Evolutionary conservation across 306 rosid genomes (phyloP).

Genomic region (Quercus gilva): DNA sequence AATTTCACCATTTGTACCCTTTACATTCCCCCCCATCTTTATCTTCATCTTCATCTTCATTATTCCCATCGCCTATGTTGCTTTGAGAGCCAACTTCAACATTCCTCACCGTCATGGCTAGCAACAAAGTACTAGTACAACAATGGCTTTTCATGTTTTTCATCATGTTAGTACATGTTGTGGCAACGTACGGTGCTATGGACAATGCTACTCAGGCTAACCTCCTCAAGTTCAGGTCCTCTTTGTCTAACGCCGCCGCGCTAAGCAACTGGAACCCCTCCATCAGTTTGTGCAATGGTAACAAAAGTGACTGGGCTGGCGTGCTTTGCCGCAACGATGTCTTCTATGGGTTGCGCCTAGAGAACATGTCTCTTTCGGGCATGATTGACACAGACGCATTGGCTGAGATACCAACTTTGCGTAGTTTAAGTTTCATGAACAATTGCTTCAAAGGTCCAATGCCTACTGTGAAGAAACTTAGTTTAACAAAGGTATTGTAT

Average conservation of each 20-base stretch:
- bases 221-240: constrained; percentile 50
- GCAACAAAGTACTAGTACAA: neutral
- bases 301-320: constrained; percentile 43
- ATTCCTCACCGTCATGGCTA: constrained; percentile 23
- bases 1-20: neutral
- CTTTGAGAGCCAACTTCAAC: constrained; percentile 3
- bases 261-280: constrained; percentile 40
- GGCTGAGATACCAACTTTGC: constrained; percentile 29
- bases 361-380: constrained; percentile 65
- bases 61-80: neutral
- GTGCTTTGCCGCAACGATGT: constrained; percentile 30
- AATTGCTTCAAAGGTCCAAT: constrained; percentile 57
- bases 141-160: constrained; percentile 17
- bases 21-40: neutral
- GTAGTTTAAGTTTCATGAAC: constrained; percentile 51
- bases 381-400: constrained; percentile 40
- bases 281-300: constrained; percentile 25
- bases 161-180: constrained; percentile 1
- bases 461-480: constrained; percentile 49
- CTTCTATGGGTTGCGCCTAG: constrained; percentile 41
- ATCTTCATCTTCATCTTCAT: neutral
- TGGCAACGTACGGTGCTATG: constrained; percentile 7
- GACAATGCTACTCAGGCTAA: neutral
- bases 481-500: constrained; percentile 41
- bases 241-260: constrained; percentile 36